Evolutionary conservation across 192 early-diverging fungal genomes (phyloP).

Genomic region (Rhizophagus clarus): DNA sequence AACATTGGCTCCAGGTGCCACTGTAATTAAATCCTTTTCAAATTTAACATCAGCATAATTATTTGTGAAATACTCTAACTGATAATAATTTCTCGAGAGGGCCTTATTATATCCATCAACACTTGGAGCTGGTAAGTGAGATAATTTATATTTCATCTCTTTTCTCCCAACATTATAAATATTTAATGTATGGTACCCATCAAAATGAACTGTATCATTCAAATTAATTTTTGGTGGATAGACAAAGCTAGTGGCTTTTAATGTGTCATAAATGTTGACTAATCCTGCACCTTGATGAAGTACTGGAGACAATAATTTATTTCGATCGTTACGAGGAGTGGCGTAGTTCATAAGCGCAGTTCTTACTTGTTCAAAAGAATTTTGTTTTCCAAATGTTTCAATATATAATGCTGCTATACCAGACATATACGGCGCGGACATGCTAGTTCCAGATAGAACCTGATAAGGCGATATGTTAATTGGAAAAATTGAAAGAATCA

Average conservation of each 20-base stretch:
- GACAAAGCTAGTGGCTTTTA: slow-evolving; percentile 27
- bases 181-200: not conserved
- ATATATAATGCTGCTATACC: slow-evolving; percentile 41
- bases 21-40: slow-evolving; percentile 25
- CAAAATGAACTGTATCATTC: slow-evolving; percentile 23
- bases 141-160: not conserved
- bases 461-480: slow-evolving; percentile 40
- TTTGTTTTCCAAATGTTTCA: not conserved
- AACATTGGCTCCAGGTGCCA: slow-evolving; percentile 35
- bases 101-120: no score
- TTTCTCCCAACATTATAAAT: not conserved
- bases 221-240: slow-evolving; percentile 35
- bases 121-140: no score
- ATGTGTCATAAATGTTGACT: slow-evolving; percentile 34
- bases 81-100: no score
- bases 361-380: slow-evolving; percentile 6
- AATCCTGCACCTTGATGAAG: slow-evolving; percentile 39
- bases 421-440: slow-evolving; percentile 50
- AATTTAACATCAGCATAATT: slow-evolving; percentile 14
- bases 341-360: slow-evolving; percentile 37
- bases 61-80: no score
- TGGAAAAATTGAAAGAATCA: slow-evolving; percentile 57
- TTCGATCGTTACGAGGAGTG: slow-evolving; percentile 20
- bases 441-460: slow-evolving; percentile 55
- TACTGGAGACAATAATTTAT: slow-evolving; percentile 28